Conservation (phyloP, 768 basidiomycete genomes). For the Hypsizygus marmoreus region DNA sequence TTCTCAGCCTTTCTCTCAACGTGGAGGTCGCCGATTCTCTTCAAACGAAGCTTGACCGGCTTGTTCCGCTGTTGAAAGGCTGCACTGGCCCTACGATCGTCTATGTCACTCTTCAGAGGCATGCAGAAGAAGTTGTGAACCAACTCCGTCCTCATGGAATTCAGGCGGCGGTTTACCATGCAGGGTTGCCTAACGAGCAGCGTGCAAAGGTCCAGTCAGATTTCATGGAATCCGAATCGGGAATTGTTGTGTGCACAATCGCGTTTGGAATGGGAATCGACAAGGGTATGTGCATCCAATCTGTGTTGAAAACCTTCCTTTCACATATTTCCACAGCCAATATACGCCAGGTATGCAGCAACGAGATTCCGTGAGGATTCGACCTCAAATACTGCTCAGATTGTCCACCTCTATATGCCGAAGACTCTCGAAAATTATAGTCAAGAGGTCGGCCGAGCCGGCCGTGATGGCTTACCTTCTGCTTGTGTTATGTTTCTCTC, state of each 20-base stretch:
- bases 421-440: constrained; percentile 17
- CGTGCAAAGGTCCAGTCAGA: constrained; percentile 10
- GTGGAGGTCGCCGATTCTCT: constrained; percentile 11
- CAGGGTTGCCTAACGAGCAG: constrained; percentile 12
- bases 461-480: constrained; percentile 26
- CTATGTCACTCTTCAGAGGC: constrained; percentile 17
- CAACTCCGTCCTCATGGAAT: constrained; percentile 10
- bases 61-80: constrained; percentile 12
- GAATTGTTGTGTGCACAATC: constrained; percentile 15
- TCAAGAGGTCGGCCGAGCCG: constrained; percentile 18
- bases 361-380: too few relatives aligned
- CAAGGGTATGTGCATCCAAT: constrained; percentile 3
- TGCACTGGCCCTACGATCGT: constrained; percentile 15
- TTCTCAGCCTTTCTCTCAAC: constrained; percentile 10
- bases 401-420: constrained; percentile 14
- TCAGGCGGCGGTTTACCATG: constrained; percentile 15
- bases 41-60: constrained; percentile 8
- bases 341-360: constrained; percentile 10
- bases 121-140: constrained; percentile 10
- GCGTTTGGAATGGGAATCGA: constrained; percentile 18
- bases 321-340: constrained; percentile 4
- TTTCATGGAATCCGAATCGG: constrained; percentile 11
- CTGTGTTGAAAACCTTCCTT: not conserved
- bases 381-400: not conserved
- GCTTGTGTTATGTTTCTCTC: constrained; percentile 47